Conservation (phyloP, 495 filamentous ascomycete genomes). For the Jackrogersella multiformis region DNA sequence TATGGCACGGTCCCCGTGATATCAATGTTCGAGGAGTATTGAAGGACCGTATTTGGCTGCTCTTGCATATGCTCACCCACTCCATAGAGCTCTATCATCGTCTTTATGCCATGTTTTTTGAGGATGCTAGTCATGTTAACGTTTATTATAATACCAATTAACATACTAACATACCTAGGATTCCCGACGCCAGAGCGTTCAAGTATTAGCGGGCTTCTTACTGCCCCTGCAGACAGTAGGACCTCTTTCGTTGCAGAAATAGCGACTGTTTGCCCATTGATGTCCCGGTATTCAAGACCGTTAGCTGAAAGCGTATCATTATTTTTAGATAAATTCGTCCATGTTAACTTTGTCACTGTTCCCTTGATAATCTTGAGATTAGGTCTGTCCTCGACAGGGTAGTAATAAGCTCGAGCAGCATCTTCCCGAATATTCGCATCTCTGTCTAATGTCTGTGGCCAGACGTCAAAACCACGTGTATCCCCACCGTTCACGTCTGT, state of each 20-base stretch:
- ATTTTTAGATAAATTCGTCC: constrained; percentile 32
- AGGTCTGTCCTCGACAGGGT: constrained; percentile 49
- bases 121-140: constrained; percentile 43
- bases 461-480: constrained; percentile 52
- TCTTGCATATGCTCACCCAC: constrained; percentile 64
- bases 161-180: constrained; percentile 9
- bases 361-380: constrained; percentile 50
- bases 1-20: constrained; percentile 33
- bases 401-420: constrained; percentile 56
- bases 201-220: constrained; percentile 59
- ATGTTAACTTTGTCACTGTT: constrained; percentile 50
- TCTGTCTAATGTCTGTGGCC: constrained; percentile 51
- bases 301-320: constrained; percentile 40
- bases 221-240: constrained; percentile 58
- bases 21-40: constrained; percentile 21
- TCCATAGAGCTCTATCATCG: constrained; percentile 51
- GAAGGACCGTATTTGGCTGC: constrained; percentile 46
- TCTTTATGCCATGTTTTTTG: constrained; percentile 48
- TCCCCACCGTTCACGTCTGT: constrained; percentile 53
- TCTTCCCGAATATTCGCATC: constrained; percentile 46
- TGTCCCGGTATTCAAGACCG: constrained; percentile 48
- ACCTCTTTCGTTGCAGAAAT: constrained; percentile 55
- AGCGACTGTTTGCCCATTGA: constrained; percentile 39
- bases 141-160: background rate
- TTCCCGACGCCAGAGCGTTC: constrained; percentile 62